Evolutionary conservation across 768 basidiomycete species (phyloP).

Genomic region (Lactarius sanguifluus): DNA sequence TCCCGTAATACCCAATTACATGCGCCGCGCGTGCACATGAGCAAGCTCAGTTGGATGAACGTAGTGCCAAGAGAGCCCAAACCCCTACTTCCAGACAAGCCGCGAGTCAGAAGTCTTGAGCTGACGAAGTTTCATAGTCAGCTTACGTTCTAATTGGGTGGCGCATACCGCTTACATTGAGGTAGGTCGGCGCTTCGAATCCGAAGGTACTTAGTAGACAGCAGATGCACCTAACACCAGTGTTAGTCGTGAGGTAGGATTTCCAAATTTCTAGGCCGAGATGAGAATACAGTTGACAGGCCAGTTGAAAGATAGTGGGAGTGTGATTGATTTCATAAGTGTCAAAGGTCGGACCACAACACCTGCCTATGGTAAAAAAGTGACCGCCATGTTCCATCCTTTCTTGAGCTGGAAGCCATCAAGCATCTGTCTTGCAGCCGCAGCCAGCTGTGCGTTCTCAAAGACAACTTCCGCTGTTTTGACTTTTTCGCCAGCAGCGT

Average conservation of each 20-base stretch:
- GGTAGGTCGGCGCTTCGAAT: constrained; percentile 33
- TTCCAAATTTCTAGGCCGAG: neutral
- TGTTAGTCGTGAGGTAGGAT: neutral
- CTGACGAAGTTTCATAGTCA: constrained; percentile 30
- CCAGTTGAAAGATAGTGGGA: constrained; percentile 3
- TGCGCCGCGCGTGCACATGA: neutral
- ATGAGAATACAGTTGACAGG: neutral
- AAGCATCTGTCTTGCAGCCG: constrained; percentile 75
- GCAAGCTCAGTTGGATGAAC: neutral
- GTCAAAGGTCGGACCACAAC: constrained; percentile 16
- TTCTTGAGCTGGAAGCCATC: constrained; percentile 87
- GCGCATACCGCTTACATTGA: neutral
- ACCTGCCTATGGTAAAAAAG: constrained; percentile 49
- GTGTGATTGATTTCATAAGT: constrained; percentile 12
- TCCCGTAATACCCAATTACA: neutral
- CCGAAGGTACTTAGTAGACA: constrained; percentile 26
- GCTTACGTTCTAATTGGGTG: neutral
- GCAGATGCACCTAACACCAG: constrained; percentile 6
- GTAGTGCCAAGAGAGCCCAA: neutral
- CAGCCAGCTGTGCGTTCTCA: constrained; percentile 71
- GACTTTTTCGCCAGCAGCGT: constrained; percentile 59
- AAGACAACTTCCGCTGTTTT: constrained; percentile 84
- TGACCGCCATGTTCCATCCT: constrained; percentile 80
- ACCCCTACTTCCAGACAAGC: neutral
- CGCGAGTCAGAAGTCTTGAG: constrained; percentile 23